These are phyloP conservation scores for Pneumocystis wakefieldiae DNA, from an alignment of 1,139 yeast genomes.

Conservation along the genomic window DNA sequence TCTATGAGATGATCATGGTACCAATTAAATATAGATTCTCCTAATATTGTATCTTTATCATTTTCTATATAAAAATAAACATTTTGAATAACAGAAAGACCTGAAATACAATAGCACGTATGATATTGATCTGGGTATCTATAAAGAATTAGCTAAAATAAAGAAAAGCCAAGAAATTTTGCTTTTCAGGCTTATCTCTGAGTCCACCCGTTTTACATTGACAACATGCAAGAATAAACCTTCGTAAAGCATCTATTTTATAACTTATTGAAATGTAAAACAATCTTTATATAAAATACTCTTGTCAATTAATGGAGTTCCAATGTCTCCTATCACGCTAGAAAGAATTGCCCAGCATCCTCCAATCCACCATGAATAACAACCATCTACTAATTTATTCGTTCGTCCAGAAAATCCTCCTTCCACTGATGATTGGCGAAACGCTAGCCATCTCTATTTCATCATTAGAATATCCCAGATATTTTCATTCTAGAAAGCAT, in stretches of 20 bases:
- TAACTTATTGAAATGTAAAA: neutral
- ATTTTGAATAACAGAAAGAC: slow-evolving; percentile 57
- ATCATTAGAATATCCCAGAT: neutral
- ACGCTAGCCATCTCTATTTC: slow-evolving; percentile 42
- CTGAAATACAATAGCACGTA: slow-evolving; percentile 69
- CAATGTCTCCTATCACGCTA: slow-evolving; percentile 21
- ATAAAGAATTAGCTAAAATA: neutral
- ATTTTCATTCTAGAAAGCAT: slow-evolving; percentile 11
- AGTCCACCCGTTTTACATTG: slow-evolving; percentile 64
- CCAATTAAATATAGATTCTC: slow-evolving; percentile 17
- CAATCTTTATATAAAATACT: slow-evolving; percentile 16
- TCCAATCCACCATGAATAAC: slow-evolving; percentile 94
- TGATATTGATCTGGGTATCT: slow-evolving; percentile 65
- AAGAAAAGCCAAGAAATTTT: slow-evolving; percentile 8
- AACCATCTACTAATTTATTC: slow-evolving; percentile 88
- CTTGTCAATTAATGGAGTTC: neutral
- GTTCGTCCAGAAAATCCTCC: slow-evolving; percentile 86
- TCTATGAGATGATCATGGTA: slow-evolving; percentile 18
- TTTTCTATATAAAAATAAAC: slow-evolving; percentile 21
- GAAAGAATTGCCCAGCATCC: slow-evolving; percentile 38
- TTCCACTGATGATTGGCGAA: slow-evolving; percentile 55
- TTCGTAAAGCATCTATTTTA: slow-evolving; percentile 38
- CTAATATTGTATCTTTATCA: slow-evolving; percentile 16
- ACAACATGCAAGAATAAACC: slow-evolving; percentile 61
- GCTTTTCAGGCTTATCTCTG: slow-evolving; percentile 71